Conservation (phyloP, 345 rosid genomes). For the Alliaria petiolata region DNA sequence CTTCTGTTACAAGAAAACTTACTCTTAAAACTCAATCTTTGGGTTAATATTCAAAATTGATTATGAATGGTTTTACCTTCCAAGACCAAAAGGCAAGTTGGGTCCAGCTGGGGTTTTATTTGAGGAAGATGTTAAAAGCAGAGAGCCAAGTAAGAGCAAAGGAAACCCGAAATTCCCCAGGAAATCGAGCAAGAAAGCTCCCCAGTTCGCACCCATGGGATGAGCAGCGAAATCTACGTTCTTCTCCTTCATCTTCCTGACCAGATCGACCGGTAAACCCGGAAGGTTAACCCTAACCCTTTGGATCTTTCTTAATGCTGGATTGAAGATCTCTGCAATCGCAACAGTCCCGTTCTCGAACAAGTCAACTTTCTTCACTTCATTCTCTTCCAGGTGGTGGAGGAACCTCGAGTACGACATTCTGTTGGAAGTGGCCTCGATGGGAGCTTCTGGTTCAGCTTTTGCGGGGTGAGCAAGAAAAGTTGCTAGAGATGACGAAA, state of each 20-base stretch:
- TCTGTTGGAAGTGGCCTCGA: slow-evolving; percentile 45
- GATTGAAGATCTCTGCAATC: slow-evolving; percentile 55
- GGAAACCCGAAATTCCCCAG: slow-evolving; percentile 66
- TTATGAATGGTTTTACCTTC: slow-evolving; percentile 35
- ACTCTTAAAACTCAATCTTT: background rate
- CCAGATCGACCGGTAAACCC: slow-evolving; percentile 53
- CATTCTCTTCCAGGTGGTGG: slow-evolving; percentile 52
- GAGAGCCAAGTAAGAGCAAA: slow-evolving; percentile 50
- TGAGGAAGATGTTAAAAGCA: slow-evolving; percentile 43
- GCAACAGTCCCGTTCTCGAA: slow-evolving; percentile 69
- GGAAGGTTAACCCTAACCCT: slow-evolving; percentile 67
- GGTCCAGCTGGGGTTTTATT: slow-evolving; percentile 48
- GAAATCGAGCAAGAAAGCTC: slow-evolving; percentile 42
- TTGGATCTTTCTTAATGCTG: slow-evolving; percentile 47
- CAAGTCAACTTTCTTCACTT: slow-evolving; percentile 62
- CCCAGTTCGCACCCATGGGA: slow-evolving; percentile 49
- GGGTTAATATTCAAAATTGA: background rate
- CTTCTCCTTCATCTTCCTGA: slow-evolving; percentile 62
- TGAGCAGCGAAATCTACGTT: slow-evolving; percentile 64
- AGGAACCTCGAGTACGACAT: slow-evolving; percentile 62
- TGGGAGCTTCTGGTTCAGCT: slow-evolving; percentile 56
- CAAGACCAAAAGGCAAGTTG: slow-evolving; percentile 70
- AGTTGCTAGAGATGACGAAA: slow-evolving; percentile 26
- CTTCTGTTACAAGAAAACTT: slow-evolving; percentile 38
- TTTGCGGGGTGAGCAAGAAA: slow-evolving; percentile 33